Conservation (phyloP, 306 rosid species). For the Trifolium fragiferum region DNA sequence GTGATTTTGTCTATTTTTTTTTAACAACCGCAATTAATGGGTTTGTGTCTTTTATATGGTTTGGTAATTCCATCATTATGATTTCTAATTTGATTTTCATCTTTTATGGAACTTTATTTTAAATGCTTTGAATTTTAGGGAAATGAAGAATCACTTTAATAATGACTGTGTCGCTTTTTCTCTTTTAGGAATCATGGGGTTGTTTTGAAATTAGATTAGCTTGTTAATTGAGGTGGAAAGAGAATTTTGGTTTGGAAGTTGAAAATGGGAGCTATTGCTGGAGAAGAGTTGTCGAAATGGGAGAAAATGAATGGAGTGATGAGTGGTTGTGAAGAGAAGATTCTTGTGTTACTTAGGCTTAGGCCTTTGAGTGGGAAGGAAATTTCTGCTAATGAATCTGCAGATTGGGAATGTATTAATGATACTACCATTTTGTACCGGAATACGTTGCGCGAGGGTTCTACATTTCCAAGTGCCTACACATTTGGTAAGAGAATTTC, state of each 20-base stretch:
- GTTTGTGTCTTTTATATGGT: constrained; percentile 14
- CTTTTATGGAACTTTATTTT: constrained; percentile 34
- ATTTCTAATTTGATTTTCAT: constrained; percentile 47
- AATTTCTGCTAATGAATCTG: constrained; percentile 64
- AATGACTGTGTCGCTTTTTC: constrained; percentile 29
- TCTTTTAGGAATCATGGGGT: constrained; percentile 46
- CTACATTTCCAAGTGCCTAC: constrained; percentile 94
- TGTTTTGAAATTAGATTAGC: constrained; percentile 48
- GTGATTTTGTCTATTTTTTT: constrained; percentile 47
- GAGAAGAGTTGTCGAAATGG: constrained; percentile 83
- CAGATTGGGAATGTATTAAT: constrained; percentile 99
- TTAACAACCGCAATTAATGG: constrained; percentile 41
- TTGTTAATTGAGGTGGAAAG: constrained; percentile 37
- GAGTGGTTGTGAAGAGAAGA: constrained; percentile 86
- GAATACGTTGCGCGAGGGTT: constrained; percentile 94
- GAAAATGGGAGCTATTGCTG: constrained; percentile 86
- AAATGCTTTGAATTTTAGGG: constrained; percentile 48
- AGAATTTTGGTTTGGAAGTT: constrained; percentile 33
- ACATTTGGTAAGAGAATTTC: constrained; percentile 74
- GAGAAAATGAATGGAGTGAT: constrained; percentile 77
- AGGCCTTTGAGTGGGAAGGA: constrained; percentile 94
- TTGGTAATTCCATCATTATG: constrained; percentile 36
- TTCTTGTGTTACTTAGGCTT: constrained; percentile 84
- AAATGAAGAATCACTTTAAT: constrained; percentile 45
- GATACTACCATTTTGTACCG: constrained; percentile 87